A percentile compares a stretch with the other conserved stretches of the same genome.
Evolutionary conservation across 345 rosid species (phyloP).

Genomic region (Rhizophora apiculata): DNA sequence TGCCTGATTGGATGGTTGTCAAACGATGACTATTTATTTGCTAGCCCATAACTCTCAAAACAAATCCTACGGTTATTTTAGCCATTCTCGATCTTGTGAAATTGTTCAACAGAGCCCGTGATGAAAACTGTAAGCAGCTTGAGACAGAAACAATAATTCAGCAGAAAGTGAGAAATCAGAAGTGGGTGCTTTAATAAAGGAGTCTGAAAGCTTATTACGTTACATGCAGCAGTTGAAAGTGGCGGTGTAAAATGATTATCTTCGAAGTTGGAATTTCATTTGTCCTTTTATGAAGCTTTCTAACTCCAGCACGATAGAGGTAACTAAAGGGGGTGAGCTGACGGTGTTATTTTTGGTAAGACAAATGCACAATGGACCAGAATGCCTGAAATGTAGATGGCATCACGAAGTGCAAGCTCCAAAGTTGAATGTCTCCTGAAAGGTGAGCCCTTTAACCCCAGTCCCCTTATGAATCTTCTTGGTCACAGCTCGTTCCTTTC

Average conservation of each 20-base stretch:
- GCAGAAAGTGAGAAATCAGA: slow-evolving; percentile 47
- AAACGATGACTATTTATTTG: too few relatives aligned
- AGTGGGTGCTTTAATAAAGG: slow-evolving; percentile 35
- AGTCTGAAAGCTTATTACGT: slow-evolving; percentile 24
- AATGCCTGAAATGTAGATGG: slow-evolving; percentile 16
- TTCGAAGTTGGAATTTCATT: too few relatives aligned
- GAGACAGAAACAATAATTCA: slow-evolving; percentile 65
- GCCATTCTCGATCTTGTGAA: slow-evolving; percentile 72
- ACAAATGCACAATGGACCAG: neutral
- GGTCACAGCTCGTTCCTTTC: too few relatives aligned
- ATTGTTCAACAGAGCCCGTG: slow-evolving; percentile 68
- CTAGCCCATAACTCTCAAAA: neutral
- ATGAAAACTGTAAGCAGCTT: slow-evolving; percentile 68
- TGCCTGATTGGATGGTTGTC: too few relatives aligned
- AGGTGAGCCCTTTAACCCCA: too few relatives aligned
- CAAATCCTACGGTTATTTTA: slow-evolving; percentile 51
- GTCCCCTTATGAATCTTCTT: too few relatives aligned
- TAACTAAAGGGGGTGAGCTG: neutral
- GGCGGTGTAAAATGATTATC: slow-evolving; percentile 22
- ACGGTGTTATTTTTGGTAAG: neutral
- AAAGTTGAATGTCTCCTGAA: too few relatives aligned
- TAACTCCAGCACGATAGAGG: neutral
- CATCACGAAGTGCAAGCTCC: too few relatives aligned
- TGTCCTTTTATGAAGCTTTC: too few relatives aligned
- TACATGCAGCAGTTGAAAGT: slow-evolving; percentile 22